Conservation (phyloP, 352 stramenopile genomes). For the Globisporangium ultimum region DNA sequence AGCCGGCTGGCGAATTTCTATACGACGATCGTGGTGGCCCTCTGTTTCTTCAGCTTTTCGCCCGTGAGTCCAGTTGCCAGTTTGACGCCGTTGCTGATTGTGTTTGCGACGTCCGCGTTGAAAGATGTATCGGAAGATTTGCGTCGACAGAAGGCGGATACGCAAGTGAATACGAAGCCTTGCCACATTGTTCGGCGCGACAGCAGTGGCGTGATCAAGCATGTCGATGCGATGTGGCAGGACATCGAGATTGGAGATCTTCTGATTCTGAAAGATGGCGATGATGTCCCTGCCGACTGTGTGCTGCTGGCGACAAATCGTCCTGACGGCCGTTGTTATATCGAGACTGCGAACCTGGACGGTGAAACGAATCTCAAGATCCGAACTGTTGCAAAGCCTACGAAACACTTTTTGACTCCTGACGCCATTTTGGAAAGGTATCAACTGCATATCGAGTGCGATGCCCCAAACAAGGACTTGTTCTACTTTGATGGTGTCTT, state of each 20-base stretch:
- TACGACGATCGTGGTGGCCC: slow-evolving; percentile 83
- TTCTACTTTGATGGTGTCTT: slow-evolving; percentile 85
- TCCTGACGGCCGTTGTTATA: slow-evolving; percentile 73
- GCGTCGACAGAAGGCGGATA: slow-evolving; percentile 74
- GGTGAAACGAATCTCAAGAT: slow-evolving; percentile 90
- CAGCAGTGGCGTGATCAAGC: slow-evolving; percentile 42
- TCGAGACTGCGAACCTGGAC: slow-evolving; percentile 86
- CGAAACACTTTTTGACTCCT: slow-evolving; percentile 69
- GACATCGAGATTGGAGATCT: slow-evolving; percentile 85
- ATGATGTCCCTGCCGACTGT: slow-evolving; percentile 82
- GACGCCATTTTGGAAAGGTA: slow-evolving; percentile 73
- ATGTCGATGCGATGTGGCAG: slow-evolving; percentile 77
- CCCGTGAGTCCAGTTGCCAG: slow-evolving; percentile 80
- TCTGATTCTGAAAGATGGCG: slow-evolving; percentile 74
- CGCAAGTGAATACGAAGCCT: slow-evolving; percentile 71
- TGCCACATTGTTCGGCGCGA: slow-evolving; percentile 74
- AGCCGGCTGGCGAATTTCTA: slow-evolving; percentile 87
- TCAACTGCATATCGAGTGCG: slow-evolving; percentile 69
- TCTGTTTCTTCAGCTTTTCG: slow-evolving; percentile 90
- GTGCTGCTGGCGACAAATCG: slow-evolving; percentile 76
- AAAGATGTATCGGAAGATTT: slow-evolving; percentile 86
- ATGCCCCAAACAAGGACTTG: slow-evolving; percentile 81
- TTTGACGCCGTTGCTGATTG: slow-evolving; percentile 82
- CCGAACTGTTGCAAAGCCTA: slow-evolving; percentile 67
- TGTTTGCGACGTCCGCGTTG: slow-evolving; percentile 86